Evolutionary conservation across 176 grass and related monocot species (phyloP), one percentile per base, ranked within the genome.

Genomic region (Pontederia paniculata): DNA sequence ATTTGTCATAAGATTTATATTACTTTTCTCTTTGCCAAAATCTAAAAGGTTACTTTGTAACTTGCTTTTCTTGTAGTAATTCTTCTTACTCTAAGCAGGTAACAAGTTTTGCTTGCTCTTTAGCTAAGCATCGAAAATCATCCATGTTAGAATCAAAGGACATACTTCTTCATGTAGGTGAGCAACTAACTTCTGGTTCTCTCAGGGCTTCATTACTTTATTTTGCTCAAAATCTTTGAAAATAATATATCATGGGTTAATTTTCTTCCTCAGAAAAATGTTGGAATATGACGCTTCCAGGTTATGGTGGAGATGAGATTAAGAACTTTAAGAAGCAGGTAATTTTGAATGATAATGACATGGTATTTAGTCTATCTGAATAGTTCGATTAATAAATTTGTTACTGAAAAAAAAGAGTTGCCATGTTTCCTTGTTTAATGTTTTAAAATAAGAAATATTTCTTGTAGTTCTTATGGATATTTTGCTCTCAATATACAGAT

Each of bases 71-170:
- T 48, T 63, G 13, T 60, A 42, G n/a, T 59, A 12, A 44, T 71
- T 55, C 52, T 62, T n/a, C 10, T 81, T 45, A 82, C n/a, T 75
- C 75, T 73, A 58, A 79, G 46, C 84, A 98, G 87, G 47, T 91
- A 5, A 68, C 80, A 42, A 82, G 80, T n/a, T 98, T 88, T 80
- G 80, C 87, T 70, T 91, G 93, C 77, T 80, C 87, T 63, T 88
- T 98, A 74, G 87, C 87, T 71, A 98, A 98, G 60, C 93, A 98
- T 78, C 80, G 93, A 84, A 98, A 91, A 63, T 88, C 86, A 49
- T 62, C 44, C 54, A 88, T 75, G 50, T 69, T 98, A 67, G 93
- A 98, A 81, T 77, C 87, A 72, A 91, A 88, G 81, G 87, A 91
- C 74, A 75, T 98, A 75, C 87, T 88, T 22, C 87, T 98, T 21